These are phyloP conservation scores for Physcomitrellopsis africana DNA, from an alignment of 225 moss, liverwort and hornwort species.

Conservation along the genomic window DNA sequence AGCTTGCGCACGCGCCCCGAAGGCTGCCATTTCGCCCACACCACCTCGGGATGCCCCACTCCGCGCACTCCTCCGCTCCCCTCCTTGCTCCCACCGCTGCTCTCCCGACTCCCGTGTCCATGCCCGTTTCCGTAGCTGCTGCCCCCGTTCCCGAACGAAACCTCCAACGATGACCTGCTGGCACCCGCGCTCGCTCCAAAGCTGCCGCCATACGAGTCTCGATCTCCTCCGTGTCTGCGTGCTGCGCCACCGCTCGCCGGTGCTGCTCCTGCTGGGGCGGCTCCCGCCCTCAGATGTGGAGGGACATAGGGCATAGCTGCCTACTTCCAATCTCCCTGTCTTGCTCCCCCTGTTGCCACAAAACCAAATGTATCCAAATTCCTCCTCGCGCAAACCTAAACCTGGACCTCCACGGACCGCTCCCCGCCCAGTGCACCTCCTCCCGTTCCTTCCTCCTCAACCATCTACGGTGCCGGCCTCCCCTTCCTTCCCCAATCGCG, in stretches of 20 bases:
- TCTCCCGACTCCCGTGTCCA: constrained; percentile 50
- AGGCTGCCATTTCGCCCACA: constrained; percentile 96
- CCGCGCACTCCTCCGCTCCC: constrained; percentile 60
- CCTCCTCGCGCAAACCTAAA: too few species aligned
- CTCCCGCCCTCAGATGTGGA: constrained; percentile 99
- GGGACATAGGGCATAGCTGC: constrained; percentile 99
- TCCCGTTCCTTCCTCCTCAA: constrained; percentile 4
- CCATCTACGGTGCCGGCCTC: constrained; percentile 35
- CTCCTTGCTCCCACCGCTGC: constrained; percentile 19
- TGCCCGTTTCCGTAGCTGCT: constrained; percentile 73
- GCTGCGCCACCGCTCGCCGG: constrained; percentile 25
- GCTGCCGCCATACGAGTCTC: constrained; percentile 71
- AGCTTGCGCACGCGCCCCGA: constrained; percentile 92
- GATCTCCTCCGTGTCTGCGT: constrained; percentile 49
- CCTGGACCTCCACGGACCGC: too few species aligned
- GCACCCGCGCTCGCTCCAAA: constrained; percentile 49
- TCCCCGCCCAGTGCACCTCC: not conserved
- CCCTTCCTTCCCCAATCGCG: not conserved
- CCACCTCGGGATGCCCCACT: constrained; percentile 76
- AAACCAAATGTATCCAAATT: too few species aligned
- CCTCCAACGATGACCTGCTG: constrained; percentile 47
- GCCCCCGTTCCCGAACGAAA: constrained; percentile 58
- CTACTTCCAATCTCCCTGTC: constrained; percentile 16
- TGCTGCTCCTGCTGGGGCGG: constrained; percentile 62
- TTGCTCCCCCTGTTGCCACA: too few species aligned